Conservation (phyloP, 2,329 filamentous ascomycete species). For the Lecanicillium sp. region DNA sequence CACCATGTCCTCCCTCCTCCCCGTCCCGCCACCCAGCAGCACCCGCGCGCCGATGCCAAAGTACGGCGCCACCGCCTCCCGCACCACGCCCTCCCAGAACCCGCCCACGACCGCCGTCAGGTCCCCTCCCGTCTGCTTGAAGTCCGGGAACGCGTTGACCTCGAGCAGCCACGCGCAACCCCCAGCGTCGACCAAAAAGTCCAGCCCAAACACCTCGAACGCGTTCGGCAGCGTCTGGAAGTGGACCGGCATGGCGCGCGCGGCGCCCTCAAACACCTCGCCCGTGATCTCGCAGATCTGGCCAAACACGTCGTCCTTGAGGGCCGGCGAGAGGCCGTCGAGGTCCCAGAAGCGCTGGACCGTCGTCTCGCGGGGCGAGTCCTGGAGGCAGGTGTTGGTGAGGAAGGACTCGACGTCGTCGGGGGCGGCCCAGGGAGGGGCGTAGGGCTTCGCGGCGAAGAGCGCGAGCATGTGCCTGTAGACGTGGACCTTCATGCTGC, state of each 20-base stretch:
- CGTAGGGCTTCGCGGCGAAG: constrained; percentile 73
- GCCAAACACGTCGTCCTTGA: constrained; percentile 59
- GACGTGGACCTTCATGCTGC: constrained; percentile 74
- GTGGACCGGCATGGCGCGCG: constrained; percentile 76
- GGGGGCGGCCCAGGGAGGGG: constrained; percentile 50
- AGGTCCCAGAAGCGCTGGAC: constrained; percentile 74
- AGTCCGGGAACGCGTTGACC: constrained; percentile 95
- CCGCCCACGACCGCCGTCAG: constrained; percentile 65
- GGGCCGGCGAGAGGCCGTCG: constrained; percentile 30
- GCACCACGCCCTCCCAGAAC: constrained; percentile 70
- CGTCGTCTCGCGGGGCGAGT: constrained; percentile 50
- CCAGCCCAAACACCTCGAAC: constrained; percentile 88
- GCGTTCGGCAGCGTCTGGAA: constrained; percentile 85
- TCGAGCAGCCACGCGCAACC: constrained; percentile 73
- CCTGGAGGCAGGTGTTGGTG: constrained; percentile 92
- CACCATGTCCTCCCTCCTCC: constrained; percentile 37
- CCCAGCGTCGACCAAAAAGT: constrained; percentile 71
- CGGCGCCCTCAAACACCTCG: constrained; percentile 81
- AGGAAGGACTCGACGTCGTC: constrained; percentile 65
- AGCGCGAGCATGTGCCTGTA: constrained; percentile 89
- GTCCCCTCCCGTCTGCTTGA: constrained; percentile 84
- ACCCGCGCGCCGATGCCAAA: constrained; percentile 40
- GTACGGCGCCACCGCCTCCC: constrained; percentile 60
- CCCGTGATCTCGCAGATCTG: constrained; percentile 71
- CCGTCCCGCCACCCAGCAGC: constrained; percentile 22